Evolutionary conservation across 116 monocot genomes (phyloP), one percentile per base, ranked within the genome.

Genomic region (Iris pallida): DNA sequence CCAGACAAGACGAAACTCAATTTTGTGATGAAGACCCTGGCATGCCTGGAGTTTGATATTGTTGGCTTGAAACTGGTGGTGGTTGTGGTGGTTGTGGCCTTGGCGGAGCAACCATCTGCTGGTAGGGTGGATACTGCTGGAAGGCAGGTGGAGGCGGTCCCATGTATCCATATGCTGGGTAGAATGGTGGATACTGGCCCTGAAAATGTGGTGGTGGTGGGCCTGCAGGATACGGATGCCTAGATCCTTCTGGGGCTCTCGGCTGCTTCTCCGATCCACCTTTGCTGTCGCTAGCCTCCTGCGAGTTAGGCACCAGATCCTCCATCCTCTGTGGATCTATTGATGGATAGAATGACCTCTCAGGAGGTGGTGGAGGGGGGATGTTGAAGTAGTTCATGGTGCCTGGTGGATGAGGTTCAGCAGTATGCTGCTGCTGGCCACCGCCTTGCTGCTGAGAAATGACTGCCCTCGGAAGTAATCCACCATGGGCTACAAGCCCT

Each of bases 311-410:
- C 6, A 88, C 82, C 18, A 93, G 8, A 17, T 90, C 90, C 9
- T 93, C 98, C 98, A 98, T 98, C 45, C 98, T 88, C 78, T 88
- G 98, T 9, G 98, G 98, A 71, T 98, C 98, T 90, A 93, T 93
- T 1, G 93, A 98, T 2, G 98, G 98, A 54, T 98, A 98, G 42
- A 80, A 75, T 0, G 80, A 66, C 45, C 92, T 77, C 42, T 88
- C 86, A 0, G 81, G 51, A 10, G 70, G 72, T 5, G 82, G 78
- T 12, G 85, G 87, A 9, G 85, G 75, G 0, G 93, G 98, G 20
- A 89, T 89, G 53, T 90, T 98, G 76, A 90, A 90, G 75, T 90
- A 98, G 42, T 75, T 60, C 42, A 75, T 76, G 16, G 76, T 84
- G 7, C 84, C 89, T 7, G 91, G 86, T 0, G 89, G 92, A n/a